Conservation (phyloP, 2,329 filamentous ascomycete species). For the Fusarium sublunatum region DNA sequence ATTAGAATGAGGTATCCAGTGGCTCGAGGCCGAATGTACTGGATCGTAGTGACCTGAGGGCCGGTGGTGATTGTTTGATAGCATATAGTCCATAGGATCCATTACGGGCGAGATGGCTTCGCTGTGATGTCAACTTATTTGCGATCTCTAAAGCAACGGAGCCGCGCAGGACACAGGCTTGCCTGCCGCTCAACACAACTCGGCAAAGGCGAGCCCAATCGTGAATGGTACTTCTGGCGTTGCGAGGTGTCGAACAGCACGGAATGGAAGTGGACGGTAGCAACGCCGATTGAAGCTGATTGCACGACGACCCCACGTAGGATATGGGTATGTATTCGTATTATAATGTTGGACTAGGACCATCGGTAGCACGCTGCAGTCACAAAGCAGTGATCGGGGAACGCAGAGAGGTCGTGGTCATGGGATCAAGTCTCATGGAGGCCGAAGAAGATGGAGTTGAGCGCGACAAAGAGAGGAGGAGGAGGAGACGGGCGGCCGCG, state of each 20-base stretch:
- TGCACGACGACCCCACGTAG: conserved; percentile 27
- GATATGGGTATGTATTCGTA: conserved; percentile 40
- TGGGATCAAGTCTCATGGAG: conserved; percentile 37
- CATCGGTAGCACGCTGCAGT: conserved; percentile 47
- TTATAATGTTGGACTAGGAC: conserved; percentile 46
- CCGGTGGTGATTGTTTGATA: conserved; percentile 39
- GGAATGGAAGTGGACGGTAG: conserved; percentile 13
- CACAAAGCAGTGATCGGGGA: conserved; percentile 42
- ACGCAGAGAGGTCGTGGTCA: conserved; percentile 42
- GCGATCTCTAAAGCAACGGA: conserved; percentile 7
- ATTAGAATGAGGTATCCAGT: conserved; percentile 43
- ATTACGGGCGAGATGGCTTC: conserved; percentile 30
- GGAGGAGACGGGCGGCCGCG: conserved; percentile 18
- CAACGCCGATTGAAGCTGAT: conserved; percentile 18
- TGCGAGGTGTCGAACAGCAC: conserved; percentile 23
- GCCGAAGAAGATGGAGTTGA: conserved; percentile 22
- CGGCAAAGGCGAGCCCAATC: conserved; percentile 3
- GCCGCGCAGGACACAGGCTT: conserved; percentile 13
- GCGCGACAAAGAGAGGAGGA: conserved; percentile 11
- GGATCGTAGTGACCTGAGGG: conserved; percentile 44
- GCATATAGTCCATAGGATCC: conserved; percentile 47
- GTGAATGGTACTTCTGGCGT: conserved; percentile 10
- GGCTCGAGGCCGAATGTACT: conserved; percentile 43
- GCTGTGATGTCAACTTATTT: conserved; percentile 10
- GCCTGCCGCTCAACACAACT: conserved; percentile 11